Percentiles rank a stretch among this genome's conserved stretches.
Conservation (phyloP, 306 rosid genomes). For the Trifolium repens region DNA sequence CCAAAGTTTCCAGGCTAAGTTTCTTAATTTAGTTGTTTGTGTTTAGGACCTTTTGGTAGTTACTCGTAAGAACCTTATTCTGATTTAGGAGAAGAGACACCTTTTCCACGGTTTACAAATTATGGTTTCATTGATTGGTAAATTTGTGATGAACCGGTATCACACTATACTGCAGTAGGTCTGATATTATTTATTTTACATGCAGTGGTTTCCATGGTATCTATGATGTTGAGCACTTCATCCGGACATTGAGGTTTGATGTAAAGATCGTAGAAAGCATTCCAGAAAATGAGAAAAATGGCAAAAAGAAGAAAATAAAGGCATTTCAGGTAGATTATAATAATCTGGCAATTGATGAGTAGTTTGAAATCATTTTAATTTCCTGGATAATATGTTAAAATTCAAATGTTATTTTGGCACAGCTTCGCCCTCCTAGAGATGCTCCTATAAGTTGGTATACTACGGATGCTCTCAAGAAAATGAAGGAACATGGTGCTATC, state of each 20-base stretch:
- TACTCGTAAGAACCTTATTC: slow-evolving; percentile 26
- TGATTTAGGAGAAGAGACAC: slow-evolving; percentile 13
- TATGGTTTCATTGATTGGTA: slow-evolving; percentile 27
- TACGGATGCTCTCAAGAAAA: slow-evolving; percentile 73
- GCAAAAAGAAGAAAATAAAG: slow-evolving; percentile 87
- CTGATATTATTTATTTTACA: slow-evolving; percentile 21
- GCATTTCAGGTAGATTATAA: slow-evolving; percentile 72
- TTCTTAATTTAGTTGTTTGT: slow-evolving; percentile 4
- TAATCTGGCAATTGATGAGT: slow-evolving; percentile 28
- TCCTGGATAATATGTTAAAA: slow-evolving; percentile 28
- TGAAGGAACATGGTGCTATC: slow-evolving; percentile 92
- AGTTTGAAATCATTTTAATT: slow-evolving; percentile 35
- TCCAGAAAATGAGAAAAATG: slow-evolving; percentile 77
- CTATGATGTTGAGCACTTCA: slow-evolving; percentile 95
- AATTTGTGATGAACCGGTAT: slow-evolving; percentile 15
- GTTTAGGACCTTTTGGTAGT: not conserved
- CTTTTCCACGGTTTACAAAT: not conserved
- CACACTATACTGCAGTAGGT: not conserved
- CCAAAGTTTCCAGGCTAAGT: not conserved
- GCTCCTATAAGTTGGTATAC: slow-evolving; percentile 93
- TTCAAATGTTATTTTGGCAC: slow-evolving; percentile 44
- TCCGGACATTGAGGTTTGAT: slow-evolving; percentile 75
- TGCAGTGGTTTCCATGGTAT: slow-evolving; percentile 93
- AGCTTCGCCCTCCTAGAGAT: slow-evolving; percentile 94
- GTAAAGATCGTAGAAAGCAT: slow-evolving; percentile 82